phyloP scores from a whole-genome alignment of 2,329 filamentous ascomycete species.

The Xylariaceae sp. region DNA sequence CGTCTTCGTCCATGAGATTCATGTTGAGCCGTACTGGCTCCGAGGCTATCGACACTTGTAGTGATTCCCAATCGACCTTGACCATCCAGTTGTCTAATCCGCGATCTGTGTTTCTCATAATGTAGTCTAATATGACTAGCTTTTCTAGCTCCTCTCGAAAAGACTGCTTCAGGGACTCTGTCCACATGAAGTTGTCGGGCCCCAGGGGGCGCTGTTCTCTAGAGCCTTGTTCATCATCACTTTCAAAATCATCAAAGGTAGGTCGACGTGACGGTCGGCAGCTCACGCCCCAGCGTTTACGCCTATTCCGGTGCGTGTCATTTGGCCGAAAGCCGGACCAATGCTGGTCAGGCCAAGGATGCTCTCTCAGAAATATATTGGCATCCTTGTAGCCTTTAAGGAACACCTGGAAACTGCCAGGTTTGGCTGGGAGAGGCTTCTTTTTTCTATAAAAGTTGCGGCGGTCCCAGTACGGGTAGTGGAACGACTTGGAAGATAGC shows the following conservation, averaged over 20 bases:
- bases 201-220: conserved; percentile 36
- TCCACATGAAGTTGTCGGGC: conserved; percentile 71
- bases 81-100: conserved; percentile 99
- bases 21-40: conserved; percentile 68
- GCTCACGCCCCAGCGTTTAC: conserved; percentile 71
- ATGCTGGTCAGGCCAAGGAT: conserved; percentile 95
- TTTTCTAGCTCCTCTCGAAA: conserved; percentile 96
- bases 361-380: conserved; percentile 87
- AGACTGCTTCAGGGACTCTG: conserved; percentile 77
- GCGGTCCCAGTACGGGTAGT: conserved; percentile 96
- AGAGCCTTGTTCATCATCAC: conserved; percentile 43
- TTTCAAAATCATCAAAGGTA: conserved; percentile 41
- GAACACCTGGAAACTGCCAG: conserved; percentile 96
- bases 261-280: conserved; percentile 59
- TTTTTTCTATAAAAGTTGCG: conserved; percentile 82
- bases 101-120: conserved; percentile 97
- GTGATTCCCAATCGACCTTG: conserved; percentile 79
- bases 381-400: conserved; percentile 96
- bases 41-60: conserved; percentile 78
- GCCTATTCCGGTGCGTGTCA: conserved; percentile 61
- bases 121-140: conserved; percentile 94
- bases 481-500: conserved; percentile 93
- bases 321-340: conserved; percentile 63
- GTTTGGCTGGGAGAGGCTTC: conserved; percentile 81
- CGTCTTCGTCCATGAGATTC: conserved; percentile 45